Percentiles rank a stretch among this genome's conserved stretches.
phyloP scores from a whole-genome alignment of 73 alveolate species.

The Stentor coeruleus region DNA sequence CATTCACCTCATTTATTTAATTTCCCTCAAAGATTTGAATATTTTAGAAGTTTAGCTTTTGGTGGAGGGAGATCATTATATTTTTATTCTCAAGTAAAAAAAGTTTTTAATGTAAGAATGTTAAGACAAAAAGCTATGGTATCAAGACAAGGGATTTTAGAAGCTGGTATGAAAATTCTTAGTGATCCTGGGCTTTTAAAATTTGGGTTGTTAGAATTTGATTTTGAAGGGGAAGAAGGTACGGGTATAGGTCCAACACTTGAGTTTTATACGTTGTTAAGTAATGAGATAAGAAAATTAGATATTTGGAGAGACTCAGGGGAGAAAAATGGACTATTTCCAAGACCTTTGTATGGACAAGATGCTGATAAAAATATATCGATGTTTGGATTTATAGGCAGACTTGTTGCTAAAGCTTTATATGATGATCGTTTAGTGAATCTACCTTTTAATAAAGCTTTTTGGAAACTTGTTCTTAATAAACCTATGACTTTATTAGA shows the following conservation, averaged over 20 bases:
- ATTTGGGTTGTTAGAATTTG: conserved; percentile 69
- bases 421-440: conserved; percentile 85
- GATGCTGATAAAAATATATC: conserved; percentile 46
- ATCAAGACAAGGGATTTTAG: conserved; percentile 37
- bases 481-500: conserved; percentile 49
- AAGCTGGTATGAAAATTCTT: conserved; percentile 34
- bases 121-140: conserved; percentile 40
- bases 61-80: conserved; percentile 18
- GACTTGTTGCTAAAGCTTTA: conserved; percentile 70
- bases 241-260: conserved; percentile 95
- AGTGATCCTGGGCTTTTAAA: conserved; percentile 21
- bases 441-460: conserved; percentile 66
- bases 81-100: not conserved
- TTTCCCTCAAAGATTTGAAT: not conserved
- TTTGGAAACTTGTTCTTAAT: conserved; percentile 75
- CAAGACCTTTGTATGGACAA: conserved; percentile 62
- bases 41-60: not conserved
- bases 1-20: conserved; percentile 1
- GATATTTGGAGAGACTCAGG: conserved; percentile 44
- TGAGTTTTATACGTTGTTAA: conserved; percentile 68
- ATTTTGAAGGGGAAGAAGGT: conserved; percentile 82
- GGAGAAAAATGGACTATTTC: conserved; percentile 78
- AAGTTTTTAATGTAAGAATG: conserved; percentile 35
- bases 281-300: conserved; percentile 53
- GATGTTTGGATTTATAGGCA: conserved; percentile 66